Percentiles rank a stretch among this genome's conserved stretches.
Conservation (phyloP, 768 basidiomycete genomes). For the Russula vinacea region DNA sequence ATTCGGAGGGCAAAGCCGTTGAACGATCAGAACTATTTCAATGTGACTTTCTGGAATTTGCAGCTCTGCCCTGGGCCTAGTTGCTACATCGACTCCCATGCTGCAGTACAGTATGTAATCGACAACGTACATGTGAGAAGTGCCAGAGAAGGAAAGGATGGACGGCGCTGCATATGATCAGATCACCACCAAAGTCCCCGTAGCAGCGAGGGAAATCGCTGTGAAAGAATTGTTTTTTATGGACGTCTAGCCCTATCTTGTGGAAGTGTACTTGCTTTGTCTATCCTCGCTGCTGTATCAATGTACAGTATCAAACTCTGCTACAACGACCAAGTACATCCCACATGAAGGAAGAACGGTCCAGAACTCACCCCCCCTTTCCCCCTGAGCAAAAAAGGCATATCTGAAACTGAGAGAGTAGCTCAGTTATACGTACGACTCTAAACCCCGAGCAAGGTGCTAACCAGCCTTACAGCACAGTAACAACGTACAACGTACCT, state of each 20-base stretch:
- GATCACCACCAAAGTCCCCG: too few relatives aligned
- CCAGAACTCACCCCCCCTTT: too few relatives aligned
- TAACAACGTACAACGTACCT: too few relatives aligned
- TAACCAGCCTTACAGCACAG: not conserved
- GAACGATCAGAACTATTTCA: not conserved
- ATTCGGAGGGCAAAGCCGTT: not conserved
- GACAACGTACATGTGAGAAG: too few relatives aligned
- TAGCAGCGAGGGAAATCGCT: not conserved
- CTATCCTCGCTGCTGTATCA: too few relatives aligned
- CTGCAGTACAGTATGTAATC: not conserved
- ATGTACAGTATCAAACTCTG: not conserved
- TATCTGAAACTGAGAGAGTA: not conserved
- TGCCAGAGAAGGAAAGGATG: too few relatives aligned
- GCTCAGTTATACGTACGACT: not conserved
- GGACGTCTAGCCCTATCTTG: not conserved
- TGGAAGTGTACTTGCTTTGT: not conserved
- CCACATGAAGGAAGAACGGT: not conserved
- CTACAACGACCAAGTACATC: not conserved
- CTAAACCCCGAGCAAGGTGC: not conserved
- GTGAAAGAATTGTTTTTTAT: not conserved
- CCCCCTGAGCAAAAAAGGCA: not conserved
- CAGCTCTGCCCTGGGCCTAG: not conserved
- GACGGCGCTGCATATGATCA: too few relatives aligned
- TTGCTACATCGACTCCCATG: not conserved
- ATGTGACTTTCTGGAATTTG: not conserved